phyloP scores from a whole-genome alignment of 2,329 filamentous ascomycete species.

The Aspergillus tubingensis region DNA sequence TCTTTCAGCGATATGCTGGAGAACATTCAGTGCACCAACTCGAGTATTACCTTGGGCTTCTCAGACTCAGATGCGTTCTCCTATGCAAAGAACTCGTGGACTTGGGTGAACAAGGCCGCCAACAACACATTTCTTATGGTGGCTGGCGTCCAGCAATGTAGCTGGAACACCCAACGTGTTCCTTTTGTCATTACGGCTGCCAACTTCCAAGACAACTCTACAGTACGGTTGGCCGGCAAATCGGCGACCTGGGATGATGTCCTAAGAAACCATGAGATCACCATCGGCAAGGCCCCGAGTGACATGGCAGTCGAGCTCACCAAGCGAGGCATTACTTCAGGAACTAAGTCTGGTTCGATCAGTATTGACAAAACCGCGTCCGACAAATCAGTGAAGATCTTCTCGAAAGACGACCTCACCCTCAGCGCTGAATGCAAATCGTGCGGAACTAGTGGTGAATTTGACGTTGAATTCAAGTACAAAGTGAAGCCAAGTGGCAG shows the following conservation, averaged over 20 bases:
- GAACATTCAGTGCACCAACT: conserved; percentile 21
- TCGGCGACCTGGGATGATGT: conserved; percentile 22
- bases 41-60: conserved; percentile 19
- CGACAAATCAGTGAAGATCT: background rate
- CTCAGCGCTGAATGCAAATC: conserved; percentile 12
- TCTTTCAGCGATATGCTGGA: conserved; percentile 17
- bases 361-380: conserved; percentile 14
- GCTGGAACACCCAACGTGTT: conserved; percentile 23
- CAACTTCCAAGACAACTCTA: conserved; percentile 17
- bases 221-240: conserved; percentile 19
- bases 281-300: conserved; percentile 19
- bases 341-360: background rate
- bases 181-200: conserved; percentile 25
- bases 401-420: background rate
- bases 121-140: conserved; percentile 23
- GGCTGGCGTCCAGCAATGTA: conserved; percentile 24
- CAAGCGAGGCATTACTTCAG: background rate
- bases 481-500: conserved; percentile 3
- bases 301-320: conserved; percentile 3
- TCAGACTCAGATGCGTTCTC: conserved; percentile 13
- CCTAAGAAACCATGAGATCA: conserved; percentile 24
- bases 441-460: conserved; percentile 24
- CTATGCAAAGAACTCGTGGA: conserved; percentile 20
- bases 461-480: conserved; percentile 25
- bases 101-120: conserved; percentile 24